Evolutionary conservation across 176 grass and related monocot genomes (phyloP).

Genomic region (Oryza meyeriana): DNA sequence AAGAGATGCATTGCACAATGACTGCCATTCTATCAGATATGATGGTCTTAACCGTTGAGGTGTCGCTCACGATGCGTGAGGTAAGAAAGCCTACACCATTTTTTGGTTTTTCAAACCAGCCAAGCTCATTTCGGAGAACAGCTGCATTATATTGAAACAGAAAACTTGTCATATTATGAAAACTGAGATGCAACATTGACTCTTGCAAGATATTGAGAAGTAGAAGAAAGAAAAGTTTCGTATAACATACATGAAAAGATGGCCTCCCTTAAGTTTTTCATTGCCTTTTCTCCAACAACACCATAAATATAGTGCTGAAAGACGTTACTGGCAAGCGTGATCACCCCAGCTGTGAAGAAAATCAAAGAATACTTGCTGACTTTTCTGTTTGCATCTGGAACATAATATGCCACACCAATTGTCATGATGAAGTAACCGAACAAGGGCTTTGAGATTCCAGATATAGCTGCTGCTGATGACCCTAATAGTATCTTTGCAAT

Average conservation of each 20-base stretch:
- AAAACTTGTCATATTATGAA: background rate
- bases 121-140: conserved; percentile 45
- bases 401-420: conserved; percentile 57
- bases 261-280: conserved; percentile 43
- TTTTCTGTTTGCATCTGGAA: conserved; percentile 30
- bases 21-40: conserved; percentile 54
- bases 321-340: conserved; percentile 35
- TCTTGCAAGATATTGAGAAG: conserved; percentile 7
- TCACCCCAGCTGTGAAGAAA: conserved; percentile 37
- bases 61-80: conserved; percentile 42
- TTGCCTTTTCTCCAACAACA: conserved; percentile 45
- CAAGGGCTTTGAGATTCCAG: conserved; percentile 57
- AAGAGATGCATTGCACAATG: conserved; percentile 56
- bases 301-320: conserved; percentile 52
- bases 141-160: conserved; percentile 36
- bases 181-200: background rate
- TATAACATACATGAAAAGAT: conserved; percentile 48
- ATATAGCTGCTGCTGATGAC: conserved; percentile 46
- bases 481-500: conserved; percentile 41
- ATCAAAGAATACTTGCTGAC: conserved; percentile 41
- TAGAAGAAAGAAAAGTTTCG: background rate
- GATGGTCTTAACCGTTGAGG: conserved; percentile 40
- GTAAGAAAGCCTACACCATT: conserved; percentile 42
- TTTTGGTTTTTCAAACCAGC: conserved; percentile 52
- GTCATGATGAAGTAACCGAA: conserved; percentile 61